Evolutionary conservation across 2,329 filamentous ascomycete genomes (phyloP), one percentile per base, ranked within the genome.

Genomic region (Colletotrichum echinochloae): DNA sequence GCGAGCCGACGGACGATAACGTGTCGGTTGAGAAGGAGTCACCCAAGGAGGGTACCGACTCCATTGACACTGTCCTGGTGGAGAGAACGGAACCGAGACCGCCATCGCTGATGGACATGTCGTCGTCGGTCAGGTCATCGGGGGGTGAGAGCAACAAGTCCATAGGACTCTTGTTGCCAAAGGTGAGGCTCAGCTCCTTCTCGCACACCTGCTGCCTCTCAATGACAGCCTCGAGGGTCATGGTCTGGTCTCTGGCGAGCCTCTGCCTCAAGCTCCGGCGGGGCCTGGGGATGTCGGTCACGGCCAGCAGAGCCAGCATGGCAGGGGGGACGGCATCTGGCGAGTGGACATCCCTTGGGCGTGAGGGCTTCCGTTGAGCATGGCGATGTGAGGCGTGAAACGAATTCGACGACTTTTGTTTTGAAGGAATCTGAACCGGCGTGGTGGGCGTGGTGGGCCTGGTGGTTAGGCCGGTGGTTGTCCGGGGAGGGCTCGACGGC

Each of bases 121-220:
- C 79, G 71, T 88, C 85, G 39, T 87, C 84, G 51, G 83, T 81
- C 30, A 86, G 75, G 55, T 90, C 87, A n/a, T 90, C 88, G 1
- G 88, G 89, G 0, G 89, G 85, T 39, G 86, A 88, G 6, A 91
- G 81, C 7, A 91, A 81, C 69, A 91, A 78, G 66, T 91, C 89
- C 74, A 91, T 77, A 0, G 89, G 88, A 64, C 83, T 86, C 70
- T 83, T 85, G 73, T 84, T 85, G 73, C 84, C 84, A 51, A 89
- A 80, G 8, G 83, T 85, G 67, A 86, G 80, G 75, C 87, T 88
- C 7, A 90, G 79, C 65, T 89, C 86, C 78, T 91, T 90, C 75
- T 89, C 88, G 9, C 84, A 87, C 12, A 86, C 84, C 55, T 86
- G 84, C 16, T 86, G 86, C 61, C 85, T 83, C 73, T 84, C 83